Percentiles rank a stretch among this genome's conserved stretches.
phyloP scores from a whole-genome alignment of 257 asterid species.

The Solanum neorickii region DNA sequence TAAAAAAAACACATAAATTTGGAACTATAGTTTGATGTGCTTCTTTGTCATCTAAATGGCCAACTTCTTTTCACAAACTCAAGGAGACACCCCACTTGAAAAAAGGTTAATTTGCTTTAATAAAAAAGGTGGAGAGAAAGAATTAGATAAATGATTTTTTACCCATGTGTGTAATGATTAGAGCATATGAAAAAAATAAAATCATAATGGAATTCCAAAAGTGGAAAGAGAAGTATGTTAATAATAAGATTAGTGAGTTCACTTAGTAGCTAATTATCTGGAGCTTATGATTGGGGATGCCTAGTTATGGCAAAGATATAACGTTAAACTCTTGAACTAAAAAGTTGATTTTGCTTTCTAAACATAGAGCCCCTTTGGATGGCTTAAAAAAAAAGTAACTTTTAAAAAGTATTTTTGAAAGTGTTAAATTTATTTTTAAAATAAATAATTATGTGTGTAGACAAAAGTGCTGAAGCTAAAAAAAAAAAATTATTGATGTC shows the following conservation, averaged over 20 bases:
- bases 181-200: background rate
- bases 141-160: background rate
- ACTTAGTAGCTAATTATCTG: background rate
- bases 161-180: slow-evolving; percentile 7
- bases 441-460: rapidly evolving
- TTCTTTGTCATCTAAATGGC: background rate
- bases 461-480: too few species aligned
- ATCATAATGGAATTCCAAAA: background rate
- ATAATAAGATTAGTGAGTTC: background rate
- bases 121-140: background rate
- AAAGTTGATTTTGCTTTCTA: background rate
- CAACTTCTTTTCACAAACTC: background rate
- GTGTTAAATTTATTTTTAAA: too few species aligned
- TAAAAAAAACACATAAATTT: background rate
- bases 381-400: too few species aligned
- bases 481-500: too few species aligned
- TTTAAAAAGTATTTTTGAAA: too few species aligned
- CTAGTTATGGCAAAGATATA: background rate
- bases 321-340: background rate
- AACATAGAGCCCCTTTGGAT: too few species aligned
- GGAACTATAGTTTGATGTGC: background rate
- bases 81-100: background rate
- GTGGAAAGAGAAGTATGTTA: background rate
- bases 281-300: background rate
- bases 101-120: background rate